Percentiles rank a stretch among this genome's conserved stretches.
phyloP scores from a whole-genome alignment of 169 alveolate genomes.

The Plasmodium yoelii region DNA sequence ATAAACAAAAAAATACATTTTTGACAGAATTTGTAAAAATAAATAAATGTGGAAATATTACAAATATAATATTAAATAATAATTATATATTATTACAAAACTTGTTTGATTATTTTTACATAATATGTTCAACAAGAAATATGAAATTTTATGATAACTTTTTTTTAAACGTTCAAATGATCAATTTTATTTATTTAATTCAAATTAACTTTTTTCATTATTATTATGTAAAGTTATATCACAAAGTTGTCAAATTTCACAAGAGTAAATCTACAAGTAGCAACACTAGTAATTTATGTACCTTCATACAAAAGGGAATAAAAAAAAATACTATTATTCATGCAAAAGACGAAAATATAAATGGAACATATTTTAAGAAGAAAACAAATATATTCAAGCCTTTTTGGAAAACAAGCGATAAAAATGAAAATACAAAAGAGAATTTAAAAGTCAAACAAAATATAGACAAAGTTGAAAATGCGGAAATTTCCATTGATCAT shows the following conservation, averaged over 20 bases:
- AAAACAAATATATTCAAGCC: neutral
- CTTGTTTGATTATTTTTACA: slow-evolving; percentile 63
- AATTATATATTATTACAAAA: slow-evolving; percentile 52
- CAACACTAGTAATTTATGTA: neutral
- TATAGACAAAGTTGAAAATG: no score
- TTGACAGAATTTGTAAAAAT: slow-evolving; percentile 10
- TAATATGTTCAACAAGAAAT: slow-evolving; percentile 28
- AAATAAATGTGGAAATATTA: slow-evolving; percentile 25
- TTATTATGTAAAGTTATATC: slow-evolving; percentile 24
- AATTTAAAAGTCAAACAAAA: no score
- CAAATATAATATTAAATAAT: slow-evolving; percentile 24
- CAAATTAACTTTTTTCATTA: slow-evolving; percentile 55
- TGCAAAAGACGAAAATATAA: slow-evolving; percentile 2
- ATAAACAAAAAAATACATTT: slow-evolving; percentile 36
- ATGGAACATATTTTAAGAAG: neutral
- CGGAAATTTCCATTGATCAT: no score
- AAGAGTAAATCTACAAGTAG: neutral
- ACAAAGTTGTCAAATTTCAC: neutral
- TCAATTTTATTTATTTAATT: slow-evolving; percentile 42
- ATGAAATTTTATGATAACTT: slow-evolving; percentile 48
- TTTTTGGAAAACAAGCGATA: no score
- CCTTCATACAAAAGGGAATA: neutral
- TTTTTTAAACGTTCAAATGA: slow-evolving; percentile 61
- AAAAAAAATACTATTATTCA: slow-evolving; percentile 3
- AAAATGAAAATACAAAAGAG: no score